Evolutionary conservation across 768 basidiomycete species (phyloP).

Genomic region (Mycena indigotica): DNA sequence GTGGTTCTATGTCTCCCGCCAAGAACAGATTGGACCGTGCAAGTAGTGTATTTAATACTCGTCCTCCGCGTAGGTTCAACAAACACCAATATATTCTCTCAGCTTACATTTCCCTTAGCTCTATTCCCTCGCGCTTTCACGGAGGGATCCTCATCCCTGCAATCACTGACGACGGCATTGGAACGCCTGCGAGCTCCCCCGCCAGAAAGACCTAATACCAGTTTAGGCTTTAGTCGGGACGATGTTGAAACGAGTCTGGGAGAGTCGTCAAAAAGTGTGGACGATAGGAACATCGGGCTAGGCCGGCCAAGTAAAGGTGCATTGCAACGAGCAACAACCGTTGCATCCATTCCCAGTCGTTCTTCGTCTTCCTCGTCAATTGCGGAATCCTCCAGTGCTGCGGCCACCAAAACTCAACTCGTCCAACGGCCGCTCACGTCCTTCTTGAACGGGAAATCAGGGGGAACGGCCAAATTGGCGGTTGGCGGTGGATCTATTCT

Average conservation of each 20-base stretch:
- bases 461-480: constrained; percentile 5
- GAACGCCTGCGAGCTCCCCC: constrained; percentile 71
- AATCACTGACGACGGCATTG: constrained; percentile 65
- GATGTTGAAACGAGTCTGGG: constrained; percentile 33
- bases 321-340: constrained; percentile 17
- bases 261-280: constrained; percentile 19
- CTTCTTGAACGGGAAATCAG: constrained; percentile 14
- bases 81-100: not conserved
- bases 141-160: constrained; percentile 50
- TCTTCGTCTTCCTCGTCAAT: constrained; percentile 10
- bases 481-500: constrained; percentile 19
- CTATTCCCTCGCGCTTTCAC: constrained; percentile 19
- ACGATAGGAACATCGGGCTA: constrained; percentile 23
- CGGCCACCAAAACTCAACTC: constrained; percentile 1
- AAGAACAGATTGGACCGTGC: constrained; percentile 21
- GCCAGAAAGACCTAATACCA: constrained; percentile 68
- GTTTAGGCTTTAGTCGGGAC: constrained; percentile 62
- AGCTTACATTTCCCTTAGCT: not conserved
- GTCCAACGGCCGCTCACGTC: constrained; percentile 15
- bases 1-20: constrained; percentile 13
- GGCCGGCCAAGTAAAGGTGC: constrained; percentile 18
- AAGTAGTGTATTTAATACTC: constrained; percentile 14
- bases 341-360: constrained; percentile 18
- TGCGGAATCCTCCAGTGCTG: not conserved
- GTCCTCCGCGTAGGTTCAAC: constrained; percentile 19